Evolutionary conservation across 768 basidiomycete genomes (phyloP).

Genomic region (Mycena olivaceomarginata): DNA sequence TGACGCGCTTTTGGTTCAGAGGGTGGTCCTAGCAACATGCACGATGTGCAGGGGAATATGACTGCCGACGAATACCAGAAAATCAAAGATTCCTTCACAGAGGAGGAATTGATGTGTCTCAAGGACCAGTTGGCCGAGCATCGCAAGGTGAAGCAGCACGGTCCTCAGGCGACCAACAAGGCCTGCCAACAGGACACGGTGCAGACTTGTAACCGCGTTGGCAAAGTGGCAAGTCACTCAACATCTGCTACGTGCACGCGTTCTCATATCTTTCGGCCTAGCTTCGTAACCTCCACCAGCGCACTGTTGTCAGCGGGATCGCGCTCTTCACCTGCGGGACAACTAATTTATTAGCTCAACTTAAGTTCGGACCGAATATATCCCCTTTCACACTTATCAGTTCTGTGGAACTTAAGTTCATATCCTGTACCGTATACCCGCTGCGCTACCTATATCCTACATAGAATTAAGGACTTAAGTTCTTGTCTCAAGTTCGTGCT

Average conservation of each 20-base stretch:
- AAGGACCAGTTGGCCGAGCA: neutral
- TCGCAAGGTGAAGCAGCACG: neutral
- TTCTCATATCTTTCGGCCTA: neutral
- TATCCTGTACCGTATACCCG: too few relatives aligned
- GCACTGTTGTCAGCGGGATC: neutral
- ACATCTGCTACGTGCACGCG: neutral
- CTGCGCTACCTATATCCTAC: too few relatives aligned
- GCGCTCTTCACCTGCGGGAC: neutral
- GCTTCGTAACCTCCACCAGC: neutral
- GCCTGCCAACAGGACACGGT: neutral
- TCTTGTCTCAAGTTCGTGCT: too few relatives aligned
- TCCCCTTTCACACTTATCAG: too few relatives aligned
- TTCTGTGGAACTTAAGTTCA: too few relatives aligned
- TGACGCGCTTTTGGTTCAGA: neutral
- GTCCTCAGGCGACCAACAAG: constrained; percentile 10
- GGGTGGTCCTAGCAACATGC: neutral
- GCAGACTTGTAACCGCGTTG: neutral
- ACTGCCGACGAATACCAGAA: neutral
- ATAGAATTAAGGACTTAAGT: too few relatives aligned
- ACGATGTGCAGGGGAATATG: neutral
- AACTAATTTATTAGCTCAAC: too few relatives aligned
- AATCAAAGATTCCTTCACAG: neutral
- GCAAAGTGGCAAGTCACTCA: neutral
- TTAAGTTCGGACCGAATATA: too few relatives aligned
- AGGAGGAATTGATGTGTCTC: neutral